Evolutionary conservation across 331 rosid genomes (phyloP), one percentile per base, ranked within the genome.

Genomic region (Acacia pycnantha): DNA sequence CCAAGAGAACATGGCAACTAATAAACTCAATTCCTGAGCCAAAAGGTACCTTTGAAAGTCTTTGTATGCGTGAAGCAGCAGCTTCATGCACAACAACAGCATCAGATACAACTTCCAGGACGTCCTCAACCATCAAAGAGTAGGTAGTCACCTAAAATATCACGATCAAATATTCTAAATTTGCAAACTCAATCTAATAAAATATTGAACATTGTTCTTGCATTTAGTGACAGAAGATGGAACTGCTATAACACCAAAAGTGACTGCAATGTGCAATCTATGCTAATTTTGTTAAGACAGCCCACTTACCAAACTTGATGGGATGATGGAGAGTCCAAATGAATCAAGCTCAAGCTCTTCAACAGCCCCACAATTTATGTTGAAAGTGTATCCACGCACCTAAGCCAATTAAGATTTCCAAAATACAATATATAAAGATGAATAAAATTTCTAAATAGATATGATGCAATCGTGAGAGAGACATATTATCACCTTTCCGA

Each of bases 281-380:
- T 47, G 69, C 41, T 50, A 22, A 70, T 77, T 78, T 40, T 68
- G 40, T 37, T 74, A 22, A 82, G 68, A 75, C 29, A 56, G 51
- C 77, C 41, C 44, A 84, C 96, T 79, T 85, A 93, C 97, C 94
- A 93, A 86, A 82, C 94, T 95, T 58, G 98, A 93, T 29, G 99
- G 99, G 74, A 93, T 90, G 74, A 90, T 85, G 67, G 99, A 92
- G 79, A 92, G 86, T 35, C 98, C 99, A 81, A 93, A 95, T 66
- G 99, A 93, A 86, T 93, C 98, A 47, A 95, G 92, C 88, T 95
- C 97, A 27, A 95, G 92, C 75, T 94, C 92, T 83, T 95, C 97
- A 73, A 93, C 88, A 70, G 81, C 97, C 76, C 99, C 98, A 18
- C 97, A 92, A 77, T 92, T 91, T 64, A 95, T 87, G 88, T 91